These are phyloP conservation scores for Allantophomopsis lycopodina DNA, from an alignment of 2,329 filamentous ascomycete species.

Conservation along the genomic window DNA sequence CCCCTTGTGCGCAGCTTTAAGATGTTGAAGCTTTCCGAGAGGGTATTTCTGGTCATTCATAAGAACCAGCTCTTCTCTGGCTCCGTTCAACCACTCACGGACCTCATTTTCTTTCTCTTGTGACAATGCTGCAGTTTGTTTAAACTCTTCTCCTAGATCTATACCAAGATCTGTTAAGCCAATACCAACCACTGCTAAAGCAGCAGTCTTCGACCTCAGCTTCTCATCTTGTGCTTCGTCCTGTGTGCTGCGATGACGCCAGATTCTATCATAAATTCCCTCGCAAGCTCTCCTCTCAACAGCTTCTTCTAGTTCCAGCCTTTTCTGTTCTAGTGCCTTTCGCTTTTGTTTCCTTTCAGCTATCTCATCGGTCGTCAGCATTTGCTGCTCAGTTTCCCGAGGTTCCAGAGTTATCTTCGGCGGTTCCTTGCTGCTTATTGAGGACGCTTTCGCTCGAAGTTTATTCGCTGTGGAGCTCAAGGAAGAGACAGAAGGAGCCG, in stretches of 20 bases:
- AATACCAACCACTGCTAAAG: constrained; percentile 82
- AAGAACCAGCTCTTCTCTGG: constrained; percentile 54
- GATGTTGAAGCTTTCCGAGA: constrained; percentile 76
- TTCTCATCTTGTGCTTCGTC: constrained; percentile 95
- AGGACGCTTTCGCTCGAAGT: constrained; percentile 39
- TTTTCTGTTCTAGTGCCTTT: constrained; percentile 66
- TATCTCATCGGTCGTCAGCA: constrained; percentile 82
- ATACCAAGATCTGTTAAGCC: constrained; percentile 74
- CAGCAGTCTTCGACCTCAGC: constrained; percentile 83
- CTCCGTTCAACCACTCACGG: constrained; percentile 55
- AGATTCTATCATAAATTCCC: constrained; percentile 76
- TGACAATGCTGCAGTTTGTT: constrained; percentile 40
- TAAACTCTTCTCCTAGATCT: constrained; percentile 45
- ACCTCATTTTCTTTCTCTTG: constrained; percentile 54
- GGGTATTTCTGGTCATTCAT: constrained; percentile 87
- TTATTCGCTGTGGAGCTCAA: constrained; percentile 41
- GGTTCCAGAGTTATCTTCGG: constrained; percentile 22
- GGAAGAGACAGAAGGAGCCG: constrained; percentile 37
- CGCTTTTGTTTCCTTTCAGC: constrained; percentile 66
- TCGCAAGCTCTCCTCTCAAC: constrained; percentile 80
- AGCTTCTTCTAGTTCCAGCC: constrained; percentile 69
- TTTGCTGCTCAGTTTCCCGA: constrained; percentile 50
- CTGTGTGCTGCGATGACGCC: constrained; percentile 79
- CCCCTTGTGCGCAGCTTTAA: constrained; percentile 81
- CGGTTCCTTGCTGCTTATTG: constrained; percentile 38